Base-by-base conservation (phyloP, 192 early-diverging fungal genomes). In the Kickxella alabastrina region DNA sequence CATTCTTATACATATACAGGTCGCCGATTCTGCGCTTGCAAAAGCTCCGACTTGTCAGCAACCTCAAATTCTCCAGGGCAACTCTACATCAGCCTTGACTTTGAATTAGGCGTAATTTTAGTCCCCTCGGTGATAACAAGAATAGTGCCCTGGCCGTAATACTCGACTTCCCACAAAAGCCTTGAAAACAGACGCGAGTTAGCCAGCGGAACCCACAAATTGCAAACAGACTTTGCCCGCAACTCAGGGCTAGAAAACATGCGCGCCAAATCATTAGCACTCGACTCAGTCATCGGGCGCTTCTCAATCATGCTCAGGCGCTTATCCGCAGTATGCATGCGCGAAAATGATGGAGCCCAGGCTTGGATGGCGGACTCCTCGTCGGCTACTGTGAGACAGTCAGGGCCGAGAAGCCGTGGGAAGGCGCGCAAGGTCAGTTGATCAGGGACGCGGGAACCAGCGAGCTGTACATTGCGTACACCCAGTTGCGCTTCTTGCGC, bases 151-250 rank as follows among this genome's bases (percentile, higher is more conserved):
- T 66, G 49, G 12, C 70, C 70, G 12, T 58, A 46, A 23, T 43
- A 10, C 54, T 74, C 63, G 37, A 62, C 21, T 1, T 74, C 62
- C 49, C 53, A 34, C 15, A 64, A 15, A 9, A 74, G 22, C 1
- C 48, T 10, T 0, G 36, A 42, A 49, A 72, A 72, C 49, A 65
- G 34, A 13, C 28, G 28, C 0, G 5, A 7, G 59, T 62, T 53
- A 14, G 39, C 55, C 35, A 67, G 41, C 2, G 70, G 70, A 46
- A 74, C 70, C 70, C 70, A 74, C 51, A 74, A 52, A 13, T 47
- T 66, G 48, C 63, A 55, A 12, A 59, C 52, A 0, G 70, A 49
- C 5, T 36, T 46, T 6, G 70, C 70, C 10, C 63, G 54, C 18
- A 62, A 6, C 14, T 49, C 51, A 1, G 63, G 59, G 25, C 44